A percentile compares a stretch with the other conserved stretches of the same genome.
phyloP scores from a whole-genome alignment of 2,329 filamentous ascomycete species.

The Botryotinia calthae region DNA sequence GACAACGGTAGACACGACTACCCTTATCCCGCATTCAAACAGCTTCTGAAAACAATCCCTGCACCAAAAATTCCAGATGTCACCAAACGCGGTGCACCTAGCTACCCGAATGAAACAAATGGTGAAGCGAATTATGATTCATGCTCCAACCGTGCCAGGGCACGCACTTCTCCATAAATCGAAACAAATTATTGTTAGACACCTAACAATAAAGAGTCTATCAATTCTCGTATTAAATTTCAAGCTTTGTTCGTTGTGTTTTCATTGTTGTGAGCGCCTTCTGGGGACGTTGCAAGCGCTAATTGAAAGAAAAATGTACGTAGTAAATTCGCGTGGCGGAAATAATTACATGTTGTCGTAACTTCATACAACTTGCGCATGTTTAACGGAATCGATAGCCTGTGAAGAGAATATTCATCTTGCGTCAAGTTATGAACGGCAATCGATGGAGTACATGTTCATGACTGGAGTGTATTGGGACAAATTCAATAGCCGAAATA shows the following conservation, averaged over 20 bases:
- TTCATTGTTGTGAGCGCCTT: not conserved
- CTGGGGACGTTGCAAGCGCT: not conserved
- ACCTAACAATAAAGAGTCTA: not conserved
- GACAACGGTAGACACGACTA: not conserved
- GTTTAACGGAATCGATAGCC: not conserved
- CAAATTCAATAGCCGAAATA: not conserved
- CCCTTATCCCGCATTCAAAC: not conserved
- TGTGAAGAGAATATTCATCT: not conserved
- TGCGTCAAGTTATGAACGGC: not conserved
- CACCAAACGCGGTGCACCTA: not conserved
- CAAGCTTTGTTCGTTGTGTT: not conserved
- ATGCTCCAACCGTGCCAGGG: not conserved
- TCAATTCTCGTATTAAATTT: not conserved
- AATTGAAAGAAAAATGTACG: not conserved
- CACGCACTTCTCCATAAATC: not conserved
- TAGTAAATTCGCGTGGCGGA: not conserved
- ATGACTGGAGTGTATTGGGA: not conserved
- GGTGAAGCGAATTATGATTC: slow-evolving; percentile 16
- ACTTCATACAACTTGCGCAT: not conserved
- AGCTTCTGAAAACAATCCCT: slow-evolving; percentile 8
- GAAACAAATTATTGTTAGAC: not conserved
- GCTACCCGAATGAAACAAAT: slow-evolving; percentile 10
- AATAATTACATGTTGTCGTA: not conserved
- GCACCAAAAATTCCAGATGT: not conserved
- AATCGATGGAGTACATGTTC: not conserved